Evolutionary conservation across 139 green algal genomes (phyloP), one percentile per base, ranked within the genome.

Genomic region (Chlamydomonas sphaeroides): DNA sequence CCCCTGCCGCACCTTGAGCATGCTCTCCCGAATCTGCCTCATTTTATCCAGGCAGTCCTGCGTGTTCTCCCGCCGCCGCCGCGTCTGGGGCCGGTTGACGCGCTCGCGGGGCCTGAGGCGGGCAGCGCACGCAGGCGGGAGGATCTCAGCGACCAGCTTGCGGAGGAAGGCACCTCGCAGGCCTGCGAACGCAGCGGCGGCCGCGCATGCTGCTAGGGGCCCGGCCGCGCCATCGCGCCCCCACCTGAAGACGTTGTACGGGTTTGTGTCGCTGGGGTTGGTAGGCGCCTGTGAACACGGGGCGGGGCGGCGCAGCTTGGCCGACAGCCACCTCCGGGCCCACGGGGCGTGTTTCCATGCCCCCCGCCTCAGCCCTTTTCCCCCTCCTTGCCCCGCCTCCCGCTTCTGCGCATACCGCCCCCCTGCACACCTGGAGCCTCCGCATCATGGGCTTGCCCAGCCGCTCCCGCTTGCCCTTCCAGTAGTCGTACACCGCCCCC

Each of bases 231-330:
- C n/a, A n/a, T 41, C 6, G 63, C 36, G 15, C 4, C 59, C 83
- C 6, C 75, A 95, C 93, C 96, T 96, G 89, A 99, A 99, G 25
- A 98, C 95, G 77, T 97, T 97, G 89, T 94, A 98, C 0, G 97
- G 97, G 87, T 99, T 98, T 15, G 89, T 94, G 83, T 99, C 96
- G 61, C 83, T 95, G 65, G 91, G 66, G 25, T 91, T 85, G 0
- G 95, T 87, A 17, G 85, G 85, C 36, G 80, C 85, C 61, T 80
- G 74, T n/a, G 17, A 11, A 67, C n/a, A n/a, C n/a, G n/a, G n/a
- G n/a, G n/a, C n/a, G n/a, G n/a, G n/a, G n/a, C n/a, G n/a, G n/a
- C n/a, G n/a, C n/a, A n/a, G n/a, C n/a, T n/a, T n/a, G n/a, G n/a
- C n/a, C n/a, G n/a, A n/a, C n/a, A n/a, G n/a, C n/a, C n/a, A n/a